Evolutionary conservation across 2,329 filamentous ascomycete species (phyloP).

Genomic region (Trichoderma simmonsii): DNA sequence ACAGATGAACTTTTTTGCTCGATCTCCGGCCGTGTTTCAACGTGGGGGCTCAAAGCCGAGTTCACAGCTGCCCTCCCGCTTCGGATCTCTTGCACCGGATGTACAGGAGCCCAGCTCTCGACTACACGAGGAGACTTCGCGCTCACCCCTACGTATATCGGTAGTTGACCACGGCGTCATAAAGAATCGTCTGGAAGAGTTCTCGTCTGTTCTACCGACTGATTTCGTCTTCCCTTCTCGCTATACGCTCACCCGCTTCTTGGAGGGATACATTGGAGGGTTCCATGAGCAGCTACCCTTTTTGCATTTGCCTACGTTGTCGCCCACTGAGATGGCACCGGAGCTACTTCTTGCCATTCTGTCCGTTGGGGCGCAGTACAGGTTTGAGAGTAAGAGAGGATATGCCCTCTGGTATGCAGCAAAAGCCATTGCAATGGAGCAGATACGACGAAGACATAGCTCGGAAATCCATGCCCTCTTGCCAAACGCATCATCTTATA

Average conservation of each 20-base stretch:
- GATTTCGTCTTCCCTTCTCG: constrained; percentile 68
- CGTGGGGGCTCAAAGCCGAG: constrained; percentile 46
- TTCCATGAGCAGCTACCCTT: constrained; percentile 60
- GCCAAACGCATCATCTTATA: constrained; percentile 56
- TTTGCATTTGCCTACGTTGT: constrained; percentile 65
- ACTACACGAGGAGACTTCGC: constrained; percentile 31
- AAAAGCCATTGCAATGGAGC: constrained; percentile 56
- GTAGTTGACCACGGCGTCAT: constrained; percentile 54
- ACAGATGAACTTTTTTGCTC: constrained; percentile 51
- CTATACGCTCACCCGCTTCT: constrained; percentile 64
- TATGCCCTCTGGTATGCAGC: constrained; percentile 61
- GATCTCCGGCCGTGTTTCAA: constrained; percentile 38
- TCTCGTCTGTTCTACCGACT: constrained; percentile 55
- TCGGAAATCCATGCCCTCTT: constrained; percentile 55
- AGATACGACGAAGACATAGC: constrained; percentile 56
- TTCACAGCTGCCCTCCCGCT: constrained; percentile 53
- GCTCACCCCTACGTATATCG: constrained; percentile 48
- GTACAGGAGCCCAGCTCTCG: constrained; percentile 25
- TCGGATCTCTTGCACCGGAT: constrained; percentile 53
- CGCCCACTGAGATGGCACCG: constrained; percentile 60
- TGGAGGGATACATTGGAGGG: constrained; percentile 67
- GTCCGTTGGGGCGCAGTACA: constrained; percentile 65
- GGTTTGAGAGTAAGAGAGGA: constrained; percentile 57
- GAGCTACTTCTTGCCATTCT: constrained; percentile 66
- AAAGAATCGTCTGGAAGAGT: constrained; percentile 58